Evolutionary conservation across 1,139 yeast species (phyloP).

Genomic region (Maudiozyma humilis): DNA sequence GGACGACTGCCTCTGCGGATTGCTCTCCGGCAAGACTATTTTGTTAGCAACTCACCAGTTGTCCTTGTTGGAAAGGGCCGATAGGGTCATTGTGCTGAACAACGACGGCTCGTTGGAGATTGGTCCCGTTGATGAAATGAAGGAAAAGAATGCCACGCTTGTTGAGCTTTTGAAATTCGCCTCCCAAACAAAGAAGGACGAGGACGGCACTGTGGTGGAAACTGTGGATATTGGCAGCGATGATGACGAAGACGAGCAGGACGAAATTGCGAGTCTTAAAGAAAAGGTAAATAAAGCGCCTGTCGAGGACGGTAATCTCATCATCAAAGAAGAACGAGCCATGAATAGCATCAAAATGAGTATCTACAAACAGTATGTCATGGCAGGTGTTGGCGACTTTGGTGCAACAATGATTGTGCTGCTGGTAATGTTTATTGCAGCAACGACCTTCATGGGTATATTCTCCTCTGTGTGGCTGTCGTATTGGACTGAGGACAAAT

Average conservation of each 20-base stretch:
- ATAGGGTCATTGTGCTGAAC: slow-evolving; percentile 60
- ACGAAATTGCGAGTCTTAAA: slow-evolving; percentile 25
- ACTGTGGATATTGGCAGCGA: slow-evolving; percentile 19
- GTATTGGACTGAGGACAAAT: slow-evolving; percentile 65
- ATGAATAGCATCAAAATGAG: slow-evolving; percentile 39
- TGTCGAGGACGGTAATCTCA: slow-evolving; percentile 32
- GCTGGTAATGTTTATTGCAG: slow-evolving; percentile 34
- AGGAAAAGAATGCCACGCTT: slow-evolving; percentile 40
- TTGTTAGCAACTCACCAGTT: slow-evolving; percentile 81
- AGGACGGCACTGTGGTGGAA: slow-evolving; percentile 19
- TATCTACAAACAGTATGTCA: slow-evolving; percentile 48
- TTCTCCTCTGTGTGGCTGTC: slow-evolving; percentile 80
- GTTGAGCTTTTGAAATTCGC: slow-evolving; percentile 45
- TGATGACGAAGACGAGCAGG: slow-evolving; percentile 9
- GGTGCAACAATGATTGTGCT: slow-evolving; percentile 41
- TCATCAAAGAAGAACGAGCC: slow-evolving; percentile 45
- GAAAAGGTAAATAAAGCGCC: slow-evolving; percentile 17
- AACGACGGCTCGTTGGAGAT: slow-evolving; percentile 56
- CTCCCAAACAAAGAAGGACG: slow-evolving; percentile 30
- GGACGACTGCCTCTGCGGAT: slow-evolving; percentile 57
- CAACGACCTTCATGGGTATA: slow-evolving; percentile 49
- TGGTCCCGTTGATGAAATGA: slow-evolving; percentile 48
- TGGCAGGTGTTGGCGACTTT: slow-evolving; percentile 35
- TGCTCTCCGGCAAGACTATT: slow-evolving; percentile 54
- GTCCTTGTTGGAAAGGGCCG: slow-evolving; percentile 59